These are phyloP conservation scores for Podaxis carcinomalis DNA, from an alignment of 768 basidiomycete genomes.

Conservation along the genomic window DNA sequence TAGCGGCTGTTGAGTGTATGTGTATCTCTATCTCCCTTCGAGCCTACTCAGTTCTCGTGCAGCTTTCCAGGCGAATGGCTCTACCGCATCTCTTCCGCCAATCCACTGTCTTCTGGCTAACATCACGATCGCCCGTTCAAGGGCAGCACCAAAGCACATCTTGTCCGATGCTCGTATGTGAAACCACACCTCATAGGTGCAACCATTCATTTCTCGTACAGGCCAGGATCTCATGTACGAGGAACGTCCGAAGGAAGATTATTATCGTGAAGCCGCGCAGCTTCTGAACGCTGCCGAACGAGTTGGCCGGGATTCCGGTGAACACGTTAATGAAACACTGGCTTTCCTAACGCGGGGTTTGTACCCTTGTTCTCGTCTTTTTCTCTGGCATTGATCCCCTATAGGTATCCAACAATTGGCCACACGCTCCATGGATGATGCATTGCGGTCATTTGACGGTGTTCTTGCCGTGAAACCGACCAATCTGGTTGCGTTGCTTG, in stretches of 20 bases:
- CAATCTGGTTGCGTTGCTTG: constrained; percentile 83
- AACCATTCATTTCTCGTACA: constrained; percentile 20
- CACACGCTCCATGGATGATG: constrained; percentile 76
- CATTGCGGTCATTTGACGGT: constrained; percentile 74
- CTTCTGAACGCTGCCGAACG: constrained; percentile 60
- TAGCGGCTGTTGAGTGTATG: constrained; percentile 63
- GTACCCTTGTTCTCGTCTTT: constrained; percentile 11
- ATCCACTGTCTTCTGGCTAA: constrained; percentile 83
- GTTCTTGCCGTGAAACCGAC: constrained; percentile 76
- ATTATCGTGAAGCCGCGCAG: constrained; percentile 65
- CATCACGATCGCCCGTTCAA: constrained; percentile 74
- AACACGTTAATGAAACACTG: constrained; percentile 50
- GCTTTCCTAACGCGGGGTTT: constrained; percentile 66
- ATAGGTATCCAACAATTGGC: constrained; percentile 81
- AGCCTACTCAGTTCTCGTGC: constrained; percentile 14
- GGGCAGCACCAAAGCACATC: constrained; percentile 78
- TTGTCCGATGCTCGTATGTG: constrained; percentile 70
- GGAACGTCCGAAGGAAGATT: constrained; percentile 63
- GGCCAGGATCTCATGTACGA: constrained; percentile 61
- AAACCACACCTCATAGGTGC: not conserved
- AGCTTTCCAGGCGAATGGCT: constrained; percentile 52
- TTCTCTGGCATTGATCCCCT: constrained; percentile 3
- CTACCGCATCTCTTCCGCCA: constrained; percentile 54
- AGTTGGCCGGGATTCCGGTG: constrained; percentile 53
- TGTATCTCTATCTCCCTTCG: constrained; percentile 12